These are phyloP conservation scores for Wilcoxina mikolae DNA, from an alignment of 495 filamentous ascomycete species.

Conservation along the genomic window DNA sequence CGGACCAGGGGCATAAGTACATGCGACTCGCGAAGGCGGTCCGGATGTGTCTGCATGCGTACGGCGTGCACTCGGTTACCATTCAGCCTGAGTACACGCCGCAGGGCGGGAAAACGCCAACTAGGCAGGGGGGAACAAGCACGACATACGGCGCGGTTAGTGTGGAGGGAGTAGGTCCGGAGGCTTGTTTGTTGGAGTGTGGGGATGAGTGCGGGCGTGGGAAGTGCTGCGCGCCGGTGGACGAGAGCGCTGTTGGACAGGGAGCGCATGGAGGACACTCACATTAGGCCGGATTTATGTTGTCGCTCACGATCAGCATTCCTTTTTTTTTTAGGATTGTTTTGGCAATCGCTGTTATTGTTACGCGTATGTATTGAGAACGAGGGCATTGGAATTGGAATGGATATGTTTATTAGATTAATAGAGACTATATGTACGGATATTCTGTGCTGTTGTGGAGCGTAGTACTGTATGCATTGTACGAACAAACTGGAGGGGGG, in stretches of 20 bases:
- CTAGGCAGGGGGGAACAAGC: slow-evolving; percentile 20
- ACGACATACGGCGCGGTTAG: slow-evolving; percentile 24
- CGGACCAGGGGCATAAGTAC: slow-evolving; percentile 60
- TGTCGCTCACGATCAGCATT: too few relatives aligned
- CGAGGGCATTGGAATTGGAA: too few relatives aligned
- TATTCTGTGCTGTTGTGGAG: too few relatives aligned
- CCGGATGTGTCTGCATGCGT: slow-evolving; percentile 74
- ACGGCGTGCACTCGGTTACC: slow-evolving; percentile 93
- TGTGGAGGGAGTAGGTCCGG: slow-evolving; percentile 35
- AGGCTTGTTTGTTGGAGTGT: slow-evolving; percentile 68
- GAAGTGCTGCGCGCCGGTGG: slow-evolving; percentile 49
- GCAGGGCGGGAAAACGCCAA: slow-evolving; percentile 34
- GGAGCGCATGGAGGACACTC: slow-evolving; percentile 23
- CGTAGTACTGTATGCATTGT: too few relatives aligned
- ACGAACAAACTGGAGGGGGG: too few relatives aligned
- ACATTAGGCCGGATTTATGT: slow-evolving; percentile 25
- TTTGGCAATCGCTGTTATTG: too few relatives aligned
- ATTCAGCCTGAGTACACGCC: slow-evolving; percentile 89
- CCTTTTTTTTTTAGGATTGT: too few relatives aligned
- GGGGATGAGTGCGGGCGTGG: slow-evolving; percentile 61
- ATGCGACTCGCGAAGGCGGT: slow-evolving; percentile 75
- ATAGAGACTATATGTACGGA: too few relatives aligned
- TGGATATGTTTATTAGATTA: too few relatives aligned
- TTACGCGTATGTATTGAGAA: too few relatives aligned
- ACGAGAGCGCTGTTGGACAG: slow-evolving; percentile 5